phyloP scores from a whole-genome alignment of 1,284 basidiomycete genomes.

The Leccinum fuscescens region DNA sequence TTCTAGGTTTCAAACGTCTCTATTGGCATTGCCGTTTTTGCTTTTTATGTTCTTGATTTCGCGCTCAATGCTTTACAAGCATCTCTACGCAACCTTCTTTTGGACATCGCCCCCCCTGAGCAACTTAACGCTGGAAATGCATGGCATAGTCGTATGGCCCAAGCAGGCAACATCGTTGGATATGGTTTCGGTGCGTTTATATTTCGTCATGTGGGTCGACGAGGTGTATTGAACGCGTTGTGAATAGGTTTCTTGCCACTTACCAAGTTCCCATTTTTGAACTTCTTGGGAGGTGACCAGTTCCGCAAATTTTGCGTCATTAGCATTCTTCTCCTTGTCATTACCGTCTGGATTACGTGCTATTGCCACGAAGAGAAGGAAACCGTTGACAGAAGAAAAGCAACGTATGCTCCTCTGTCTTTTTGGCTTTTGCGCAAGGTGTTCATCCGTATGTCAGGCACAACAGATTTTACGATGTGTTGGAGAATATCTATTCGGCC shows the following conservation, averaged over 20 bases:
- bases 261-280: slow-evolving; percentile 68
- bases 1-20: slow-evolving; percentile 65
- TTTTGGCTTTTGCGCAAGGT: slow-evolving; percentile 5
- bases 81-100: slow-evolving; percentile 85
- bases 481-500: slow-evolving; percentile 75
- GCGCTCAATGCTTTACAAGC: slow-evolving; percentile 94
- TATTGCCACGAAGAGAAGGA: slow-evolving; percentile 76
- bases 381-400: slow-evolving; percentile 45
- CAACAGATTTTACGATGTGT: slow-evolving; percentile 57
- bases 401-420: slow-evolving; percentile 34
- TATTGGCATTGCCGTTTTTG: slow-evolving; percentile 84
- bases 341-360: slow-evolving; percentile 88
- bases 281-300: slow-evolving; percentile 86
- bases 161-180: slow-evolving; percentile 92
- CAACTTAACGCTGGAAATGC: slow-evolving; percentile 93
- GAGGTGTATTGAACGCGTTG: neutral
- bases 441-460: slow-evolving; percentile 25
- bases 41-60: slow-evolving; percentile 94
- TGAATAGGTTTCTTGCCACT: slow-evolving; percentile 80
- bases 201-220: neutral
- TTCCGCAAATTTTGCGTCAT: slow-evolving; percentile 95
- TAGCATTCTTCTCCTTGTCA: slow-evolving; percentile 74
- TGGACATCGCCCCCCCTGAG: slow-evolving; percentile 84
- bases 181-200: slow-evolving; percentile 74
- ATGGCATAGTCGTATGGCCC: slow-evolving; percentile 96